Evolutionary conservation across 1,284 basidiomycete species (phyloP).

Genomic region (Microbotryum lychnidis-dioicae): DNA sequence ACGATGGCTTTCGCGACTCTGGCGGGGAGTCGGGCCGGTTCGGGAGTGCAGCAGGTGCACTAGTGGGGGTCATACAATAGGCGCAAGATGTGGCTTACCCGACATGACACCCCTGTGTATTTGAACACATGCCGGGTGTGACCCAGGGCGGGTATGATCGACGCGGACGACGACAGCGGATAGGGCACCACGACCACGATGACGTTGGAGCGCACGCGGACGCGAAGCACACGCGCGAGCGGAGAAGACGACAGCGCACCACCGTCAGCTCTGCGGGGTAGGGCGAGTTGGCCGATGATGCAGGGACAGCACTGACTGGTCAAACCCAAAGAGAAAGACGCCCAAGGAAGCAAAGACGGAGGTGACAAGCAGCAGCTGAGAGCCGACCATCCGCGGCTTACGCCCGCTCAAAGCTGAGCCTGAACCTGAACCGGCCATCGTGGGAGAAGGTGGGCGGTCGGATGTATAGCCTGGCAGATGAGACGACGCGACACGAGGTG

Average conservation of each 20-base stretch:
- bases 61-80: not conserved
- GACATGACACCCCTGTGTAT: slow-evolving; percentile 46
- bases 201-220: slow-evolving; percentile 11
- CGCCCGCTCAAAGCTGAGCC: too few species aligned
- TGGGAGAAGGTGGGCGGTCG: too few species aligned
- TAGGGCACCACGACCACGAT: slow-evolving; percentile 32
- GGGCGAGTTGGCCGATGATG: not conserved
- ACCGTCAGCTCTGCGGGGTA: not conserved
- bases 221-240: not conserved
- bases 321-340: slow-evolving; percentile 58
- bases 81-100: slow-evolving; percentile 43
- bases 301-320: slow-evolving; percentile 24
- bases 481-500: too few species aligned
- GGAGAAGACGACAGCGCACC: not conserved
- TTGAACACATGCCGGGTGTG: not conserved
- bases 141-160: not conserved
- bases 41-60: not conserved
- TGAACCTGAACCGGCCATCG: too few species aligned
- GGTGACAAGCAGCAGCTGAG: slow-evolving; percentile 69
- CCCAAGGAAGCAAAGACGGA: slow-evolving; percentile 78
- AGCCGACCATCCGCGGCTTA: slow-evolving; percentile 55
- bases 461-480: too few species aligned
- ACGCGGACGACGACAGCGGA: slow-evolving; percentile 20
- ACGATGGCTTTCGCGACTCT: slow-evolving; percentile 54
- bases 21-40: slow-evolving; percentile 50